Evolutionary conservation across 1,139 yeast species (phyloP), one percentile per base, ranked within the genome.

Genomic region (Candida labiduridarum): DNA sequence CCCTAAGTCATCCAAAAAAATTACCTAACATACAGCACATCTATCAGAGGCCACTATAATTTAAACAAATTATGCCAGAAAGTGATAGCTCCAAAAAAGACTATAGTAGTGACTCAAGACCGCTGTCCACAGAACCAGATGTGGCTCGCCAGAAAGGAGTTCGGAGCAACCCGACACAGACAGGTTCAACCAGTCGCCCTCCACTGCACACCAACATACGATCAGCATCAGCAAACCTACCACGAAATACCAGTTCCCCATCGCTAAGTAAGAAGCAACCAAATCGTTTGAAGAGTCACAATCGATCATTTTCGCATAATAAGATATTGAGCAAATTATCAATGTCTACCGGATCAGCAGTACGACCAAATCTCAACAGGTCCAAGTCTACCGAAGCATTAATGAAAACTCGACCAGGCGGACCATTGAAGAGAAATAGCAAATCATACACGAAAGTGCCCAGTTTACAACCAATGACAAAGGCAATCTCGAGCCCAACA

Each of bases 311-410:
- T 25, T 73, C 79, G 1, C 74, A 71, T 51, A 72, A 67, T 49
- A 69, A 69, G 29, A 31, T 53, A 48, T 47, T 59, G 35, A 61
- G 58, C 48, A 64, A 65, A 43, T 52, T 64, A 29, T 52, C 60
- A 2, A 45, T 60, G 9, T 54, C 54, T 10, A 43, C 57, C 1
- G 49, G 56, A 1, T 29, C 56, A 8, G 51, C 49, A 0, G 29
- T 55, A 4, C 55, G 79, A 41, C 80, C 80, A 6, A 56, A 64
- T 27, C 61, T 76, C 49, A 68, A 64, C 54, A 59, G 79, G 47
- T 74, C 79, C 11, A 76, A 74, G 52, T 74, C 79, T 2, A 69
- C 79, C 3, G 81, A 76, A 53, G 78, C 76, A 0, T 65, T 76
- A 36, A 55, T 66, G 7, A 62, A 66, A 46, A 56, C 63, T 22